Base-by-base conservation (phyloP, 2,329 filamentous ascomycete genomes). In the Xylariales sp. region DNA sequence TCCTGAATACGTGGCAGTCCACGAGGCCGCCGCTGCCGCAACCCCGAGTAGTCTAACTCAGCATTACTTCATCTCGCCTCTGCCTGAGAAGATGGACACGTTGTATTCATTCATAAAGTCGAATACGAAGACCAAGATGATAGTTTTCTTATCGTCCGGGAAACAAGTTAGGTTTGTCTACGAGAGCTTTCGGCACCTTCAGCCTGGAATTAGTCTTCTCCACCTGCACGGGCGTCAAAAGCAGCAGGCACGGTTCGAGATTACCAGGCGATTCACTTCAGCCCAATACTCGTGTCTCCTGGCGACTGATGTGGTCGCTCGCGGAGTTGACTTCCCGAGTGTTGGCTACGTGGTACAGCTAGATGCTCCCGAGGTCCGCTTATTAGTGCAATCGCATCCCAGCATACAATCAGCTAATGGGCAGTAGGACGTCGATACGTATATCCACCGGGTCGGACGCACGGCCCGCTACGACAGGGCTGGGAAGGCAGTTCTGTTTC, bases 321-420 rank as follows among this genome's bases (percentile, higher is more conserved):
- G 93, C 62, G 93, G 93, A 49, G 77, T 98, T 10, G 93, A 98
- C 62, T 97, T 98, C 58, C 93, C 93, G 0, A 84, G 89, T 3
- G 93, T 98, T 0, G 93, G 98, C 61, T 98, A 93, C 86, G 93
- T 98, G 4, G 88, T 98, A n/a, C 93, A 98, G 60, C 76, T 88
- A n/a, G 93, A 98, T 61, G 95, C 88, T 51, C 93, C 93, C 0
- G 93, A 98, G n/a, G n/a, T n/a, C n/a, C n/a, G n/a, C n/a, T n/a
- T n/a, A n/a, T n/a, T n/a, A n/a, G n/a, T n/a, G n/a, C n/a, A n/a
- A n/a, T n/a, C n/a, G n/a, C n/a, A n/a, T n/a, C n/a, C n/a, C n/a
- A n/a, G n/a, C n/a, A n/a, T n/a, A n/a, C n/a, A n/a, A n/a, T n/a
- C n/a, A n/a, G n/a, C n/a, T n/a, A n/a, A n/a, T n/a, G n/a, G n/a